Evolutionary conservation across 371 early-diverging fungal genomes (phyloP), one percentile per base, ranked within the genome.

Genomic region (Neoconidiobolus thromboides): DNA sequence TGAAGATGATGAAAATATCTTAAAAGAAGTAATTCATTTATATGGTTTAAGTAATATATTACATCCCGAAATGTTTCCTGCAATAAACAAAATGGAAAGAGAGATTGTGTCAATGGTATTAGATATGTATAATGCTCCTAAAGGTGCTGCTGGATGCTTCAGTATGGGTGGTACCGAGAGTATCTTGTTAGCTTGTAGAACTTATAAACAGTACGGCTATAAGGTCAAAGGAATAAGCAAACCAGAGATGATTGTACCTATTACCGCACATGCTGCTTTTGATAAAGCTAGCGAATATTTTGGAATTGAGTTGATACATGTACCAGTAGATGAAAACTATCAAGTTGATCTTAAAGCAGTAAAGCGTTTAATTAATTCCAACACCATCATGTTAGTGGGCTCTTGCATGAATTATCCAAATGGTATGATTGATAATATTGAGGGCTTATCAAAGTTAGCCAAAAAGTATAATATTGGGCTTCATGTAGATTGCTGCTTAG

Each of bases 401-500:
- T 94, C 94, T 0, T 86, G 92, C 7, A 81, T 89, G 60, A 90
- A 87, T 65, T 96, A 81, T 75, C 94, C 97, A 47, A 87, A 94
- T 61, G 96, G 97, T 60, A 86, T 87, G 50, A 81, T 87, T 55
- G 96, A 96, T 65, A 90, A 93, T 70, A 87, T 96, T 60, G 79
- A 74, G 41, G 83, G 77, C 0, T 71, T 96, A 42, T 83, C 85
- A 36, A 69, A 74, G 62, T 65, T 96, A n/a, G 97, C 96, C 1
- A 67, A 76, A 59, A 82, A 85, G 65, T 71, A 85, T 71, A 76
- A 82, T 44, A 78, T 94, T 64, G 90, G 90, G 1, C 69, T 94
- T 64, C 97, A 96, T 65, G 87, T 96, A 9, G 97, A 96, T 70
- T 87, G 90, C 69, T 96, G 97, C 69, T 78, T 96, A 39, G 97